phyloP scores from a whole-genome alignment of 2,329 filamentous ascomycete species.

The Hymenoscyphus fructigenus region DNA sequence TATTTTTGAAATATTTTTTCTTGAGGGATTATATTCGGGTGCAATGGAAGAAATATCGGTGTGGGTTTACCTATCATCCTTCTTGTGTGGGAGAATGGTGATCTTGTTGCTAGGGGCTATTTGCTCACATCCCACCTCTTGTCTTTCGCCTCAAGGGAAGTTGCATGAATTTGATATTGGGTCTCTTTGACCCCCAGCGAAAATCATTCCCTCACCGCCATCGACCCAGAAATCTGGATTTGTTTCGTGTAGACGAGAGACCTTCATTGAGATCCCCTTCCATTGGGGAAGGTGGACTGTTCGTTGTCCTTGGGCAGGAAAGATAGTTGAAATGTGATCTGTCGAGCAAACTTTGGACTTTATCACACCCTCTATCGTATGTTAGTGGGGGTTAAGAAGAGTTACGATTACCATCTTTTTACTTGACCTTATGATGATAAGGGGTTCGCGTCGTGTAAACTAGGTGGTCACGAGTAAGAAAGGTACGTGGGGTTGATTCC shows the following conservation, averaged over 20 bases:
- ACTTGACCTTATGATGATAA: neutral
- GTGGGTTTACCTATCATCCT: neutral
- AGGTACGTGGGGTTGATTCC: neutral
- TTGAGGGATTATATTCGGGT: neutral
- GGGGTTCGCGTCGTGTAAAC: neutral
- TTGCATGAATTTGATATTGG: constrained; percentile 1
- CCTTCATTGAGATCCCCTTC: neutral
- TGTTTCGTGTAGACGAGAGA: neutral
- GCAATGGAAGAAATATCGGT: neutral
- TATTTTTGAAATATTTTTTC: neutral
- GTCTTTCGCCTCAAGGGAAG: neutral
- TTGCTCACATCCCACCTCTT: neutral
- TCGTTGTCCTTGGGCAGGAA: neutral
- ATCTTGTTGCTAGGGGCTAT: neutral
- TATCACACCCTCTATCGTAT: neutral
- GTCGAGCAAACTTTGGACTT: neutral
- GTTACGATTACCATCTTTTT: constrained; percentile 1
- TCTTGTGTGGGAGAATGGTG: neutral
- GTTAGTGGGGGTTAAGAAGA: neutral
- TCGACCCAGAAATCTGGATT: neutral
- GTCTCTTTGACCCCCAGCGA: neutral
- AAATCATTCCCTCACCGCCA: neutral
- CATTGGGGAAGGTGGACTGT: neutral
- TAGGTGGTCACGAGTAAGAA: neutral
- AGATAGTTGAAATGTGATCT: neutral